Conservation (phyloP, 305 asterid genomes). For the Fraxinus velutina region DNA sequence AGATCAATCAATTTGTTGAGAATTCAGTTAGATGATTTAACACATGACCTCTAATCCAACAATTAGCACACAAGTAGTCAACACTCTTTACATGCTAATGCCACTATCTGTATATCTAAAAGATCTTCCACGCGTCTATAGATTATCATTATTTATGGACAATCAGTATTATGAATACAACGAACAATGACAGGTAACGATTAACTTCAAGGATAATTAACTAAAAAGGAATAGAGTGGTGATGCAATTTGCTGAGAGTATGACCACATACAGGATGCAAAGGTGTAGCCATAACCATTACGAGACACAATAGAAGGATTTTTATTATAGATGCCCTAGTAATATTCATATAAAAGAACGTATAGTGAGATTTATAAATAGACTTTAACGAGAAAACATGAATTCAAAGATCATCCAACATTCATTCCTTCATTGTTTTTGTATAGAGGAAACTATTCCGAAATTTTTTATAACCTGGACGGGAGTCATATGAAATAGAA, state of each 20-base stretch:
- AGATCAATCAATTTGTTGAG: conserved; percentile 1
- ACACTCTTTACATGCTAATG: background rate
- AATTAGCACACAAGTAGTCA: background rate
- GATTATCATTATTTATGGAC: background rate
- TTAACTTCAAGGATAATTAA: background rate
- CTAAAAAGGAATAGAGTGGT: background rate
- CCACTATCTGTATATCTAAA: background rate
- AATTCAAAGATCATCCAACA: too few species aligned
- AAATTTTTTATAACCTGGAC: too few species aligned
- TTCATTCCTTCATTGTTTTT: too few species aligned
- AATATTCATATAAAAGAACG: too few species aligned
- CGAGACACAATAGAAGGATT: too few species aligned
- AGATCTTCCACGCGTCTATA: background rate
- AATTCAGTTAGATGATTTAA: background rate
- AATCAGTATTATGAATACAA: background rate
- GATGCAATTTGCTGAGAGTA: background rate
- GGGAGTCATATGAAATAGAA: too few species aligned
- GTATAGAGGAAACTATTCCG: too few species aligned
- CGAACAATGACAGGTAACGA: background rate
- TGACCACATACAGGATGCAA: too few species aligned
- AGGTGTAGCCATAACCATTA: too few species aligned
- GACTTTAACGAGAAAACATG: too few species aligned
- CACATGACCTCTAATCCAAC: conserved; percentile 2
- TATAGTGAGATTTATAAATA: too few species aligned
- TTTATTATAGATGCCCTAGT: too few species aligned